phyloP scores from a whole-genome alignment of 2,329 filamentous ascomycete species.

The Diaporthe sp. region DNA sequence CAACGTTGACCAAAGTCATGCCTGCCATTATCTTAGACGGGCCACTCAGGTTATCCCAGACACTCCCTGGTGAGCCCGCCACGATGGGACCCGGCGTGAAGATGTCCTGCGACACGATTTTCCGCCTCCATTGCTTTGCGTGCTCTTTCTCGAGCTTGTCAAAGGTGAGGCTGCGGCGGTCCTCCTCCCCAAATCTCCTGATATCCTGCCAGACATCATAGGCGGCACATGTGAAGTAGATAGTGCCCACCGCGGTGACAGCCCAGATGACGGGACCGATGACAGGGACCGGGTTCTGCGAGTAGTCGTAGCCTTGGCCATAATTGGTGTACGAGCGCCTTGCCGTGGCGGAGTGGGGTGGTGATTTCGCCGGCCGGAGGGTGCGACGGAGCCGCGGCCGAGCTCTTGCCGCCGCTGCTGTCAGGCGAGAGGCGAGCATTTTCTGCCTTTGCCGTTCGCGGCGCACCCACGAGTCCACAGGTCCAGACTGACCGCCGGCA shows the following conservation, averaged over 20 bases:
- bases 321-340: not conserved
- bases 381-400: not conserved
- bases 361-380: not conserved
- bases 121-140: not conserved
- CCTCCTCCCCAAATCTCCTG: constrained; percentile 5
- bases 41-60: constrained; percentile 36
- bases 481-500: not conserved
- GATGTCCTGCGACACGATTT: not conserved
- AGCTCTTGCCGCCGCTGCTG: not conserved
- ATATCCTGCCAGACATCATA: constrained; percentile 27
- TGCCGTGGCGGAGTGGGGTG: not conserved
- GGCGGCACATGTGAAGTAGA: constrained; percentile 29
- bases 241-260: constrained; percentile 34
- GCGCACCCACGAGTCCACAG: constrained; percentile 1
- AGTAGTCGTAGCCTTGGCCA: not conserved
- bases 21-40: constrained; percentile 29
- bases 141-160: constrained; percentile 30
- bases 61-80: constrained; percentile 21
- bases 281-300: constrained; percentile 35
- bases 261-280: constrained; percentile 39
- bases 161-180: constrained; percentile 24
- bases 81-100: constrained; percentile 22
- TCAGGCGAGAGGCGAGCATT: constrained; percentile 10
- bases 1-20: constrained; percentile 36
- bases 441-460: not conserved